Percentiles rank a stretch among this genome's conserved stretches.
These are phyloP conservation scores for Styphnolobium japonicum DNA, from an alignment of 306 rosid genomes.

Conservation along the genomic window DNA sequence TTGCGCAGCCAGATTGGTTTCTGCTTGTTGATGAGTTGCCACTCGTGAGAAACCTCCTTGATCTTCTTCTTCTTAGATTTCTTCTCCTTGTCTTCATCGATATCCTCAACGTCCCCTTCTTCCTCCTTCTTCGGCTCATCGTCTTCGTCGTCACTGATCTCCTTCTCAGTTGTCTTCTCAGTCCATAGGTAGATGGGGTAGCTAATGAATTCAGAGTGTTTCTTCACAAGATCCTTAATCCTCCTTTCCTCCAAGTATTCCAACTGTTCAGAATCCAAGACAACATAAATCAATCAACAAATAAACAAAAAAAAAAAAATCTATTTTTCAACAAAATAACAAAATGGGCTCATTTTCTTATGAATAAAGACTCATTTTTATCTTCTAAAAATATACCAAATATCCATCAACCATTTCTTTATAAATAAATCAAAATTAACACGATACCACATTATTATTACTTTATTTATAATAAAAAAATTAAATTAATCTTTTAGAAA, in stretches of 20 bases:
- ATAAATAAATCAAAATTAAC: too few species aligned
- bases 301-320: neutral
- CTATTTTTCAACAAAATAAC: neutral
- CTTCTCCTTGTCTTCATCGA: conserved; percentile 57
- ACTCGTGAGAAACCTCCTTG: conserved; percentile 66
- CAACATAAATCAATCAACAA: neutral
- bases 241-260: conserved; percentile 72
- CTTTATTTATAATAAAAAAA: too few species aligned
- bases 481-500: too few species aligned
- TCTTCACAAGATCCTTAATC: conserved; percentile 73
- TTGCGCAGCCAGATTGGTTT: conserved; percentile 77
- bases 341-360: too few species aligned
- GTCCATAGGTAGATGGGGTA: conserved; percentile 70
- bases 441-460: too few species aligned
- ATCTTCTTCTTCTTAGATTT: conserved; percentile 62
- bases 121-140: conserved; percentile 68
- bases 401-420: too few species aligned
- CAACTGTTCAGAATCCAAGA: conserved; percentile 31
- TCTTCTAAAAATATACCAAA: too few species aligned
- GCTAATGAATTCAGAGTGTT: conserved; percentile 70
- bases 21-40: conserved; percentile 75
- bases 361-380: too few species aligned
- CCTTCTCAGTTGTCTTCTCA: conserved; percentile 68
- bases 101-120: conserved; percentile 59
- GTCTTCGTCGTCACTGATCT: conserved; percentile 68